Conservation (phyloP, 1,284 basidiomycete species). For the Moniliella sp. region DNA sequence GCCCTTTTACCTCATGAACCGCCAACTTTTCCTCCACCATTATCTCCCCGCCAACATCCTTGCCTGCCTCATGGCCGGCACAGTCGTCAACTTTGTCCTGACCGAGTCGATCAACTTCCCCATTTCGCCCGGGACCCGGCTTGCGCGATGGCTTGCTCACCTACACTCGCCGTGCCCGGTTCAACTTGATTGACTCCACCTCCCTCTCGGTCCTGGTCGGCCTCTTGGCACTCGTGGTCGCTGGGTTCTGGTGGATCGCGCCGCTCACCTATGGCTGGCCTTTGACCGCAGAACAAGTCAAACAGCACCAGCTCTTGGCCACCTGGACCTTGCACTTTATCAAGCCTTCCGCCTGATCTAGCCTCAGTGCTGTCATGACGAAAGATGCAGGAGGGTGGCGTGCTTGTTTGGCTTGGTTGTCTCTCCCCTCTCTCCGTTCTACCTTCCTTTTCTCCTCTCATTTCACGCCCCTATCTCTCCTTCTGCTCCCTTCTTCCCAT, state of each 20-base stretch:
- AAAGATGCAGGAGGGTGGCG: no score
- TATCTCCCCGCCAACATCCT: conserved; percentile 67
- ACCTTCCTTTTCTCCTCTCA: no score
- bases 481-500: no score
- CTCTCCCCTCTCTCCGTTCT: no score
- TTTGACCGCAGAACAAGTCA: conserved; percentile 9
- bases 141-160: conserved; percentile 42
- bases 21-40: conserved; percentile 77
- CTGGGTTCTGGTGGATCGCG: conserved; percentile 14
- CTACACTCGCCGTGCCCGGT: neutral
- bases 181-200: no score
- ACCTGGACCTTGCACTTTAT: conserved; percentile 21
- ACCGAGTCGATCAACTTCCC: conserved; percentile 63
- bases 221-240: conserved; percentile 5
- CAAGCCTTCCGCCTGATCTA: no score
- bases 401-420: no score
- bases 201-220: conserved; percentile 2
- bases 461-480: no score
- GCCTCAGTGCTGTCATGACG: no score
- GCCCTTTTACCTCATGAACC: conserved; percentile 92
- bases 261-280: conserved; percentile 25
- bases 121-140: no score
- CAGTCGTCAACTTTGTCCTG: conserved; percentile 64
- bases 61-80: conserved; percentile 70
- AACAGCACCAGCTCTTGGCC: conserved; percentile 9